Evolutionary conservation across 2,329 filamentous ascomycete species (phyloP).

Genomic region (Xylariaceae sp.): DNA sequence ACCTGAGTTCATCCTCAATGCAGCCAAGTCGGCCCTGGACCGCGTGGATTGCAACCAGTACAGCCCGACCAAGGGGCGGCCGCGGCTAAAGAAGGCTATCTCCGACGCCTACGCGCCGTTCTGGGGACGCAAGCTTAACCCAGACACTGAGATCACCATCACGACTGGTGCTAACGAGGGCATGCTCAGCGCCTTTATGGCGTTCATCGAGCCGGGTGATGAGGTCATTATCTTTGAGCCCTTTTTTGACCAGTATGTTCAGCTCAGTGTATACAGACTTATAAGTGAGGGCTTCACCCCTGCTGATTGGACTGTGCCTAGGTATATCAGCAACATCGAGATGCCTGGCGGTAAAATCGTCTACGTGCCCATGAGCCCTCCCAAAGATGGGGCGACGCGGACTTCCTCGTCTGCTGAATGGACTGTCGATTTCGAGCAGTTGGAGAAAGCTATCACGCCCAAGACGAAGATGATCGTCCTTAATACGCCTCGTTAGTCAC

Average conservation of each 20-base stretch:
- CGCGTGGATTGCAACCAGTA: slow-evolving; percentile 98
- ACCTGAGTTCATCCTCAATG: slow-evolving; percentile 86
- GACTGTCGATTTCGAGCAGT: slow-evolving; percentile 82
- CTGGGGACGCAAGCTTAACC: slow-evolving; percentile 82
- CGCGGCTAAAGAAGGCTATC: slow-evolving; percentile 89
- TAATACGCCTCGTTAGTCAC: slow-evolving; percentile 68
- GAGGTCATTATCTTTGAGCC: slow-evolving; percentile 98
- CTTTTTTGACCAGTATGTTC: slow-evolving; percentile 88
- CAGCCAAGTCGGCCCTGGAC: slow-evolving; percentile 88
- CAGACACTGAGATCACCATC: slow-evolving; percentile 92
- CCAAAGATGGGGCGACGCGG: slow-evolving; percentile 76
- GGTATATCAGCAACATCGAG: slow-evolving; percentile 96
- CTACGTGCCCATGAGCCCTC: slow-evolving; percentile 94
- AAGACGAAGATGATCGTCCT: slow-evolving; percentile 96
- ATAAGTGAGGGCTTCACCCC: neutral
- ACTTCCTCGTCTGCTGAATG: slow-evolving; percentile 89
- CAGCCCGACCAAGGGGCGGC: slow-evolving; percentile 91
- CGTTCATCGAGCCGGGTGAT: slow-evolving; percentile 90
- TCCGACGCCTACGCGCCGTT: slow-evolving; percentile 90
- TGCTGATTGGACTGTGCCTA: slow-evolving; percentile 37
- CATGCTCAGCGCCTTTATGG: slow-evolving; percentile 98
- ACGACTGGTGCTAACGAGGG: slow-evolving; percentile 91
- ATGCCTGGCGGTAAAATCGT: slow-evolving; percentile 96
- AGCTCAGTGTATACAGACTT: neutral
- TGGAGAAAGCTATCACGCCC: slow-evolving; percentile 81